Percentiles rank a stretch among this genome's conserved stretches.
These are phyloP conservation scores for Solanum sitiens DNA, from an alignment of 257 asterid species.

Conservation along the genomic window DNA sequence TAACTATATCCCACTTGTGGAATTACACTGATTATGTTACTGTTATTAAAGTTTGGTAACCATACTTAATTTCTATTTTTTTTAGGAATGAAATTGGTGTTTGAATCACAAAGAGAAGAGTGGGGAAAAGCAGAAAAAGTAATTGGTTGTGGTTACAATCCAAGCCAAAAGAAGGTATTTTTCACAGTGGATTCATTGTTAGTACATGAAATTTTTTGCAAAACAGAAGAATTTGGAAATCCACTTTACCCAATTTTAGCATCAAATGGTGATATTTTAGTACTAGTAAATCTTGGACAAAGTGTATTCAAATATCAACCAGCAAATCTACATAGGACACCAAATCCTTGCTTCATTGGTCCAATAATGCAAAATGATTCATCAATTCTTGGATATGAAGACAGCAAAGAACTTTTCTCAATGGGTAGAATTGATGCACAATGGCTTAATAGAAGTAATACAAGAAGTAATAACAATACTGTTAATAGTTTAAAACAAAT, in stretches of 20 bases:
- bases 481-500: slow-evolving; percentile 28
- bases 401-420: slow-evolving; percentile 86
- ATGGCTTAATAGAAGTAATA: slow-evolving; percentile 48
- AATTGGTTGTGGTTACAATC: slow-evolving; percentile 80
- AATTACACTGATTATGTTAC: neutral
- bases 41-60: neutral
- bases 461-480: slow-evolving; percentile 41
- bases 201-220: slow-evolving; percentile 71
- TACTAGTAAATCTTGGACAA: slow-evolving; percentile 77
- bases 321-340: slow-evolving; percentile 55
- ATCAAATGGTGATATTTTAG: slow-evolving; percentile 37
- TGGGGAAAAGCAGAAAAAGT: slow-evolving; percentile 53
- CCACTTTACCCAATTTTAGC: slow-evolving; percentile 78
- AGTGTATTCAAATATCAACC: slow-evolving; percentile 47
- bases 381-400: slow-evolving; percentile 56
- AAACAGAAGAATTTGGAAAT: slow-evolving; percentile 41
- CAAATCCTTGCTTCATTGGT: slow-evolving; percentile 78
- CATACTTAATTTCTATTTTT: neutral
- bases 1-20: rapidly evolving
- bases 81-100: slow-evolving; percentile 52
- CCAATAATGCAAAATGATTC: slow-evolving; percentile 27
- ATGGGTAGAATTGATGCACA: slow-evolving; percentile 86
- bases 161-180: slow-evolving; percentile 61
- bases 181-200: slow-evolving; percentile 63
- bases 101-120: slow-evolving; percentile 30